These are phyloP conservation scores for Boletus mariae DNA, from an alignment of 1,284 basidiomycete species.

Conservation along the genomic window DNA sequence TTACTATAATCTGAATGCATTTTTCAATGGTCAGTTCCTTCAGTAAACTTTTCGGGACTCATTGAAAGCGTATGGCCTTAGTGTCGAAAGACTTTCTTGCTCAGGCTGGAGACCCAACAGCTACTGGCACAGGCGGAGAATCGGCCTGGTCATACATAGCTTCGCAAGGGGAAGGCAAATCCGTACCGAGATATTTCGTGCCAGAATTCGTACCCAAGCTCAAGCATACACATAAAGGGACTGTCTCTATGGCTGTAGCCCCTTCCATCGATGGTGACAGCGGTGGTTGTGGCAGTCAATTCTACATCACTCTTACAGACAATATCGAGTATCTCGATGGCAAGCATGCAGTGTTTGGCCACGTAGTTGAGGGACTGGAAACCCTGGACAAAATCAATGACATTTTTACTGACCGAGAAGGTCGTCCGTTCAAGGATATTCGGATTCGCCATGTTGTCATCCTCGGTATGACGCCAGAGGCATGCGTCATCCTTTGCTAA, in stretches of 20 bases:
- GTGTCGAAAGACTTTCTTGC: conserved; percentile 97
- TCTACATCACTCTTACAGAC: conserved; percentile 91
- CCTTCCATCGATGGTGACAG: conserved; percentile 62
- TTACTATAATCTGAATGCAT: conserved; percentile 94
- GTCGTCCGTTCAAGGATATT: conserved; percentile 89
- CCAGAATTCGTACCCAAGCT: conserved; percentile 78
- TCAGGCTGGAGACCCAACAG: conserved; percentile 93
- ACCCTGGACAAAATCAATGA: conserved; percentile 93
- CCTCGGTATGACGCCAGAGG: conserved; percentile 54
- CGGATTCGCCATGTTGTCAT: conserved; percentile 91
- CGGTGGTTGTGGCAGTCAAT: conserved; percentile 91
- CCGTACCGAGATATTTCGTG: conserved; percentile 72
- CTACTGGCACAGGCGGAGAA: conserved; percentile 90
- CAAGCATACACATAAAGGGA: conserved; percentile 85
- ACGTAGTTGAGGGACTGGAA: conserved; percentile 92
- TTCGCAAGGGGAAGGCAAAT: conserved; percentile 40
- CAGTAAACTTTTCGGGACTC: conserved; percentile 4
- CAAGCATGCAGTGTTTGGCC: conserved; percentile 93
- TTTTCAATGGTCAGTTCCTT: conserved; percentile 82
- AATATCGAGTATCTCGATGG: conserved; percentile 94
- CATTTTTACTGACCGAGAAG: conserved; percentile 83
- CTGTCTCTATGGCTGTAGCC: conserved; percentile 93
- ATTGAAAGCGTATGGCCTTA: conserved; percentile 9
- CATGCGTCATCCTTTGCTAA: conserved; percentile 5
- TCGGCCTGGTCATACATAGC: conserved; percentile 76